Percentiles rank a stretch among this genome's conserved stretches.
phyloP scores from a whole-genome alignment of 768 basidiomycete genomes.

The Boletus vermiculosoides region DNA sequence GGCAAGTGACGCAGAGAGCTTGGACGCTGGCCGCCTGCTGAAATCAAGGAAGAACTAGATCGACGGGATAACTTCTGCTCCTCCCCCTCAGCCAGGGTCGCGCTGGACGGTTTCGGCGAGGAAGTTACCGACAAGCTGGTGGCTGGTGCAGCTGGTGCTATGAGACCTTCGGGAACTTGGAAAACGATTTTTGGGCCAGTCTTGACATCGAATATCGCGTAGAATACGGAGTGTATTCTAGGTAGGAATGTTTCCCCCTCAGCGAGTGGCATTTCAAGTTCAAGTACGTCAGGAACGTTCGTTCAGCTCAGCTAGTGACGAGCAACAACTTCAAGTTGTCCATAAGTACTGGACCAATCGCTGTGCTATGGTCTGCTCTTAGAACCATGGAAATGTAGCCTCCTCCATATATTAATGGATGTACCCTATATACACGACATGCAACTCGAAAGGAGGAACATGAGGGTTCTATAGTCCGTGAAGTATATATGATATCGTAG shows the following conservation, averaged over 20 bases:
- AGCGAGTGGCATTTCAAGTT: constrained; percentile 34
- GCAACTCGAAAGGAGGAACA: neutral
- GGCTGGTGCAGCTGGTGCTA: constrained; percentile 44
- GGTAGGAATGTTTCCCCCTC: constrained; percentile 73
- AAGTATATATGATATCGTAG: constrained; percentile 14
- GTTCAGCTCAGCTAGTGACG: neutral
- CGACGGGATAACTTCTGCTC: constrained; percentile 44
- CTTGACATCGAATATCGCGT: constrained; percentile 83
- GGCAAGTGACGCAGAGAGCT: constrained; percentile 42
- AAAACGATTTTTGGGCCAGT: constrained; percentile 88
- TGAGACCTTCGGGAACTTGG: constrained; percentile 92
- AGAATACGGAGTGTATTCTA: constrained; percentile 84
- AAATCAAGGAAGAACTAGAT: constrained; percentile 51
- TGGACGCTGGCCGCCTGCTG: constrained; percentile 45
- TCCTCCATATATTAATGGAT: neutral
- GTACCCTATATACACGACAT: neutral
- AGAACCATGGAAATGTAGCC: neutral
- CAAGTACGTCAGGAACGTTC: neutral
- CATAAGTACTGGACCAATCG: neutral
- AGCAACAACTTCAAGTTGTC: neutral
- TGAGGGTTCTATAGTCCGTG: constrained; percentile 18
- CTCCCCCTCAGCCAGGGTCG: constrained; percentile 32
- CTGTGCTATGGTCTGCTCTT: neutral
- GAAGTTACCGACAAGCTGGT: constrained; percentile 30
- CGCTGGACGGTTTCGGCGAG: constrained; percentile 36